phyloP scores from a whole-genome alignment of 495 filamentous ascomycete genomes.

The Massariosphaeria phaeospora region DNA sequence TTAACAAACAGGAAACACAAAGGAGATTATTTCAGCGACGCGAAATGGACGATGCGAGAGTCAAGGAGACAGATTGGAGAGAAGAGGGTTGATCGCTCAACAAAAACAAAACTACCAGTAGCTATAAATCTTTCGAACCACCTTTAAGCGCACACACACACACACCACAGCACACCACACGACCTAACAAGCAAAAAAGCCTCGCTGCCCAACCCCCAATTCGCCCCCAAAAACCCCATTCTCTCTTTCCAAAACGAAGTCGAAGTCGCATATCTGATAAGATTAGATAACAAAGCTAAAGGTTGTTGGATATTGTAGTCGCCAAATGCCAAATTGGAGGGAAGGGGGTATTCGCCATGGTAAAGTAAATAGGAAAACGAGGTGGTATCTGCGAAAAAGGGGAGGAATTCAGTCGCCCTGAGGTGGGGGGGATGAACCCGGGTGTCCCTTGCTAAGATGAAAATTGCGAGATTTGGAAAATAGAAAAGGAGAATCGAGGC shows the following conservation, averaged over 20 bases:
- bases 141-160: background rate
- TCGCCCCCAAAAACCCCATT: background rate
- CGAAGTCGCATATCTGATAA: background rate
- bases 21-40: background rate
- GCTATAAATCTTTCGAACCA: background rate
- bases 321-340: constrained; percentile 16
- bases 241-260: background rate
- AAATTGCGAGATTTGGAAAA: no score
- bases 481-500: background rate
- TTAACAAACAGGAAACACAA: background rate
- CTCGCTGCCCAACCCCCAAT: background rate
- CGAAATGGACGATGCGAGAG: no score
- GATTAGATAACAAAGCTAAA: background rate
- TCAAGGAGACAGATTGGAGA: no score
- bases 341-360: constrained; percentile 16
- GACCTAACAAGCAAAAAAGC: background rate
- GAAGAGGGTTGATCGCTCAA: background rate
- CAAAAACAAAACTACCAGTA: background rate
- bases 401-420: no score
- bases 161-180: background rate
- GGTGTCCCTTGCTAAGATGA: constrained; percentile 3
- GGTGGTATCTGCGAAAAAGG: constrained; percentile 14
- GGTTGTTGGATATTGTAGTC: no score
- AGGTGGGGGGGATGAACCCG: no score
- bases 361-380: background rate